Base-by-base conservation (phyloP, 345 rosid species). In the Crucihimalaya himalaica region DNA sequence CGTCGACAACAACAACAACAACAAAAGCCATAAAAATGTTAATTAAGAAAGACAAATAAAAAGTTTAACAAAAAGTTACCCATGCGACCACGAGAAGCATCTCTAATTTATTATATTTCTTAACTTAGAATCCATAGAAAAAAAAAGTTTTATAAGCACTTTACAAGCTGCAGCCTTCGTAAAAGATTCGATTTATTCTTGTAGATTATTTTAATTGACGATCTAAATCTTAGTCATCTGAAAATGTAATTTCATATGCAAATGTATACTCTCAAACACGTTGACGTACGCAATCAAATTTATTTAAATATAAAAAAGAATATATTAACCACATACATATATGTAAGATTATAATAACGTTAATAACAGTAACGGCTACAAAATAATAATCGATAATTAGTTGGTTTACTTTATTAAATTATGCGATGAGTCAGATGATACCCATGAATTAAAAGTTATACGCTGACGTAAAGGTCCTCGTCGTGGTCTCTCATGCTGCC, bases 91-190 rank as follows among this genome's bases (percentile, higher is more conserved):
- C 66, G 50, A 76, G 51, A 69, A 70, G 52, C 80, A 70, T 70
- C 74, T 70, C 27, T 62, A 63, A 21, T 53, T 52, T 53, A 61
- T 53, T 32, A 34, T 19, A 75, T 62, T 53, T 69, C 42, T 39
- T 6, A 62, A 18, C 14, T 42, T 42, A 47, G 64, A 68, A 43
- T 53, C 43, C 6, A 34, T 11, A 39, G n/a, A 34, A 31, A 31
- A 16, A 25, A 31, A 35, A 3, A 9, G 39, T 9, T n/a, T 53
- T 43, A 1, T 54, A 63, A 76, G 35, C 70, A 58, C 80, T 77
- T 77, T 71, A 65, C 68, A 65, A 77, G 70, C 65, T 77, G 76
- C 80, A 71, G 80, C 73, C 68, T 77, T 77, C 65, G 62, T 57
- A 64, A 50, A 16, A 51, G 47, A 77, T 56, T 65, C 63, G 68